These are phyloP conservation scores for Lolium perenne DNA, from an alignment of 176 grass and related monocot species.

Conservation along the genomic window DNA sequence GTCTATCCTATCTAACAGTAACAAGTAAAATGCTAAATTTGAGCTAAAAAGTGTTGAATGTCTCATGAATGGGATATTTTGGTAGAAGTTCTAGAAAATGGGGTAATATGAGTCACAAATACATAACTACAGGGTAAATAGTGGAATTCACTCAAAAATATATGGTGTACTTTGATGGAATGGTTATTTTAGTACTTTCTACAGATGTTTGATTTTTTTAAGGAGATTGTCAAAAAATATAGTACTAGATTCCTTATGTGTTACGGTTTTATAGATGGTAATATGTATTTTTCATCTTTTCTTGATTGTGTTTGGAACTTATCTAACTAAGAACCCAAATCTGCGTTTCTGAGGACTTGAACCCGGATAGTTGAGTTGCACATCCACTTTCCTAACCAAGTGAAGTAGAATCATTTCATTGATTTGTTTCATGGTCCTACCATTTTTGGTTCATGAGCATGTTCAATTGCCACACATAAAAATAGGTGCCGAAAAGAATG, in stretches of 20 bases:
- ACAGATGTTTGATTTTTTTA: neutral
- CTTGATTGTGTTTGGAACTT: neutral
- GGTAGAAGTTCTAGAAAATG: no score
- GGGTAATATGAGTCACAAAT: no score
- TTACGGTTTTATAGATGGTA: neutral
- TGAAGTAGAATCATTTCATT: no score
- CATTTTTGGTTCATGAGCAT: neutral
- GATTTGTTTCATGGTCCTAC: neutral
- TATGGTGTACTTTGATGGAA: neutral
- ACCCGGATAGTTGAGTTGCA: no score
- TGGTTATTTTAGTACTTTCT: no score
- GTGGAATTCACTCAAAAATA: neutral
- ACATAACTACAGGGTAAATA: no score
- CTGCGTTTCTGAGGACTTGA: no score
- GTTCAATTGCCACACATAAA: neutral
- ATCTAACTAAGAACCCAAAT: neutral
- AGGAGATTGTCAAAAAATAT: neutral
- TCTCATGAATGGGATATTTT: no score
- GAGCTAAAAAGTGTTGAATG: no score
- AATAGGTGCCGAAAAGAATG: neutral
- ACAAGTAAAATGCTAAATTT: no score
- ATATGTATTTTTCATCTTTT: neutral
- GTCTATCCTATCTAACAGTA: no score
- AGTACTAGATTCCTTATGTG: neutral
- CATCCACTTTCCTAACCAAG: no score